Base-by-base conservation (phyloP, 805 yeast species). In the Peterozyma toletana region DNA sequence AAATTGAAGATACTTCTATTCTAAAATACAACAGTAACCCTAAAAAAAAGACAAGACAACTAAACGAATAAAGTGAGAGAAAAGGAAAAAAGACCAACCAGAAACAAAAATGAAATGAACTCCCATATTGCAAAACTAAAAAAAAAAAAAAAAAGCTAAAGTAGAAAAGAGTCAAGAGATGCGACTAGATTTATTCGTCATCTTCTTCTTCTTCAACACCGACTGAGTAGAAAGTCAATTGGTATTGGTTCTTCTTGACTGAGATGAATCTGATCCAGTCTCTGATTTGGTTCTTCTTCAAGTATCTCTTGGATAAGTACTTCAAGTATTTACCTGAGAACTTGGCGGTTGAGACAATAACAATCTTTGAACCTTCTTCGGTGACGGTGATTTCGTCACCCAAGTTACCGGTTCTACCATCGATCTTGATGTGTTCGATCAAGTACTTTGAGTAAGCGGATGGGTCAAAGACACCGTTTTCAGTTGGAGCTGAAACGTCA, bases 181-280 rank as follows among this genome's bases (percentile, higher is more conserved):
- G 27, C 7, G 7, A 21, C 7, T 4, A 21, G 4, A 21, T 21
- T 21, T 87, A 88, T 71, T 89, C 96, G 60, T 85, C 95, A 70
- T 86, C 96, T 62, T 80, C 87, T 66, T 90, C 97, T 65, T 90
- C 96, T 63, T 86, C 80, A 61, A 73, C 91, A 63, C 91, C 89
- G 71, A 91, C 93, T 73, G 95, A 88, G 96, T 87, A 93, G 96
- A 91, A 91, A 75, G 93, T 90, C 79, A 91, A 82, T 74, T 86
- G 86, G 87, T 93, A 93, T 73, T 80, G 83, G 84, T 90, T 87
- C 75, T 86, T 86, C 79, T 89, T 85, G 67, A 85, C 83, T 57
- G 98, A 86, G 59, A 91, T 96, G 67, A 91, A 90, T 83, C 98
- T 93, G 76, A 91, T 90, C 98, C 98, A 91, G 81, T 93, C 98